phyloP scores from a whole-genome alignment of 23 red algal species.

The Gracilaria caudata region DNA sequence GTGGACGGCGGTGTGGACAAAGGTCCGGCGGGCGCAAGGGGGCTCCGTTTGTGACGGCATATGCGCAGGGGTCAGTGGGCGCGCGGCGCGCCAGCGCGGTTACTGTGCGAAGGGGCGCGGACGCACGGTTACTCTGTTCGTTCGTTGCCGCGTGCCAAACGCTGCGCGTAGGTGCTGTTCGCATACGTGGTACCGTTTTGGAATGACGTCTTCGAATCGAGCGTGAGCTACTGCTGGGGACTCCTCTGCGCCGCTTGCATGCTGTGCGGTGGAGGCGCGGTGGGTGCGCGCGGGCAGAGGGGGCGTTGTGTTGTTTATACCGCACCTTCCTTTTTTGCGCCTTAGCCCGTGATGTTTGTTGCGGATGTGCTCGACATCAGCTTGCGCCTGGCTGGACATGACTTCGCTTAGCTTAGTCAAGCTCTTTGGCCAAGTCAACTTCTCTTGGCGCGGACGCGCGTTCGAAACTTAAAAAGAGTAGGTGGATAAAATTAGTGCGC shows the following conservation, averaged over 20 bases:
- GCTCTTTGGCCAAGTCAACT: too few species aligned
- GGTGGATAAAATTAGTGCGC: not conserved
- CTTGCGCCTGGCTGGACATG: not conserved
- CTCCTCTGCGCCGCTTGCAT: not conserved
- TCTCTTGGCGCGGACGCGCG: too few species aligned
- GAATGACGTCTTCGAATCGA: constrained; percentile 8
- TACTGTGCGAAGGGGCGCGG: not conserved
- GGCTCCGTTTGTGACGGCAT: not conserved
- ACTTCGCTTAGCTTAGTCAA: too few species aligned
- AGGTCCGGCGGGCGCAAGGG: not conserved
- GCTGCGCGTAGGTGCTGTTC: not conserved
- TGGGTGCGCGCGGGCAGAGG: not conserved
- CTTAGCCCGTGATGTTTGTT: not conserved
- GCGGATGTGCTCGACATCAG: not conserved
- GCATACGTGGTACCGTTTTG: not conserved
- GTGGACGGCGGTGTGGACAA: not conserved
- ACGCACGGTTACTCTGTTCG: not conserved
- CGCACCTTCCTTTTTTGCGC: not conserved
- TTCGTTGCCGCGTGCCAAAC: not conserved
- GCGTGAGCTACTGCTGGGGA: not conserved
- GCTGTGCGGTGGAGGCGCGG: too few species aligned
- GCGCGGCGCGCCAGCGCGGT: not conserved
- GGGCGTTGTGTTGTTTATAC: not conserved
- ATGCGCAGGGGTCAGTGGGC: not conserved
- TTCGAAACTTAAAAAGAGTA: too few species aligned